Base-by-base conservation (phyloP, 2,329 filamentous ascomycete genomes). In the Neocucurbitaria cava region DNA sequence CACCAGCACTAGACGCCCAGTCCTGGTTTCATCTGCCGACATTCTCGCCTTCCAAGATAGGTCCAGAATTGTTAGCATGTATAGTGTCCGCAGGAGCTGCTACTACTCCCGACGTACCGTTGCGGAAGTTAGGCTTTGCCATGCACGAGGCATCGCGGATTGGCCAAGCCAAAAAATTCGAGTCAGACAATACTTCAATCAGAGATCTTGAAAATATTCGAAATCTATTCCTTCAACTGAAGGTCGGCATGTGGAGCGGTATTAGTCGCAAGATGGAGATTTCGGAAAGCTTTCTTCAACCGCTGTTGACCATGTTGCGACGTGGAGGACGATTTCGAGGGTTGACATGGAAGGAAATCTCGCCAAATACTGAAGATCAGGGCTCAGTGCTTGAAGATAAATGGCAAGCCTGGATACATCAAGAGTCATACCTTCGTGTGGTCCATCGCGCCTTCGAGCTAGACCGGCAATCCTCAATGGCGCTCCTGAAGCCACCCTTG, bases 361-460 rank as follows among this genome's bases (percentile, higher is more conserved):
- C 76, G 0, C 81, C 86, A 1, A 68, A 75, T n/a, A 66, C 79
- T 0, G 79, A 82, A 1, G 87, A 90, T 50, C 77, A 83, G 20
- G 85, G 83, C 1, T 71, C 83, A 17, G 75, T 75, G 2, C 74
- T 92, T 0, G 82, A 89, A 52, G 75, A 79, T 3, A 90, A 90
- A 63, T 91, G 89, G 89, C 79, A 76, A 50, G 73, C 75, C 21
- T 91, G 88, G 88, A 80, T 84, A 13, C 79, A 85, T 42, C 78
- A 84, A 54, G 88, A 91, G 66, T 86, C 85, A 3, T 89, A 85
- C 76, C 89, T 90, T 68, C 82, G 87, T 76, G 82, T 92, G 2
- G 84, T 85, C 3, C 87, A 89, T 54, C 86, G 88, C 65, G 77
- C 85, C 13, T 89, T 89, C 60, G 73, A 88, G 5, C 82, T 87